phyloP scores from a whole-genome alignment of 306 rosid genomes.

The Chamaecrista fasciculata region DNA sequence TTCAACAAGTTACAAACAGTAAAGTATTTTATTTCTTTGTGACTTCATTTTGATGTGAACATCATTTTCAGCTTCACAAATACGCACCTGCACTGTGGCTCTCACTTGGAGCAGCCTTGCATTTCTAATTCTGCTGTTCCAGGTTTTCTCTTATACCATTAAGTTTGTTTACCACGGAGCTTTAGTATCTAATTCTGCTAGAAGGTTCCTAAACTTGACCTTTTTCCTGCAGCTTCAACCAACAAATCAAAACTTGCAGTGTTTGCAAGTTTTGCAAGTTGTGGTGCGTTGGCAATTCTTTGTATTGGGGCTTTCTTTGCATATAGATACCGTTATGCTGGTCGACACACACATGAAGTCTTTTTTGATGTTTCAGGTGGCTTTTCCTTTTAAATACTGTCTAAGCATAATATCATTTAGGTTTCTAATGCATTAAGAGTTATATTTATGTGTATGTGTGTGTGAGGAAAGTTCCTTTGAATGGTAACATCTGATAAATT shows the following conservation, averaged over 20 bases:
- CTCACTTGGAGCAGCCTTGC: conserved; percentile 65
- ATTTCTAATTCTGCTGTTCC: conserved; percentile 54
- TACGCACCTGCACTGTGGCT: conserved; percentile 65
- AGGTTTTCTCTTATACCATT: conserved; percentile 43
- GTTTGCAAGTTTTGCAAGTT: conserved; percentile 54
- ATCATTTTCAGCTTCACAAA: conserved; percentile 67
- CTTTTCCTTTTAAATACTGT: conserved; percentile 14
- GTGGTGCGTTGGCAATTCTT: conserved; percentile 61
- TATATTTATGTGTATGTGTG: neutral
- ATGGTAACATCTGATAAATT: conserved; percentile 19
- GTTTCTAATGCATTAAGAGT: neutral
- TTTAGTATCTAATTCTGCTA: conserved; percentile 5
- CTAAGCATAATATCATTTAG: neutral
- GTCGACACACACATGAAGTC: conserved; percentile 42
- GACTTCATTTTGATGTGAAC: conserved; percentile 2
- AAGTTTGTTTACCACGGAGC: neutral
- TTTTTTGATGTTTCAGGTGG: conserved; percentile 83
- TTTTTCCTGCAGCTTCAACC: conserved; percentile 55
- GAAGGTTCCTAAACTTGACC: conserved; percentile 14
- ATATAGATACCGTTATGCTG: conserved; percentile 44
- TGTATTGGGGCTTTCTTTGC: conserved; percentile 55
- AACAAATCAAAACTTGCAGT: conserved; percentile 48
- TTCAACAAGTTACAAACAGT: conserved; percentile 17
- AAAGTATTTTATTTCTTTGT: neutral
- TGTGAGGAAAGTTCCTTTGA: neutral